phyloP scores from a whole-genome alignment of 768 basidiomycete species.

The Suillus subalutaceus region DNA sequence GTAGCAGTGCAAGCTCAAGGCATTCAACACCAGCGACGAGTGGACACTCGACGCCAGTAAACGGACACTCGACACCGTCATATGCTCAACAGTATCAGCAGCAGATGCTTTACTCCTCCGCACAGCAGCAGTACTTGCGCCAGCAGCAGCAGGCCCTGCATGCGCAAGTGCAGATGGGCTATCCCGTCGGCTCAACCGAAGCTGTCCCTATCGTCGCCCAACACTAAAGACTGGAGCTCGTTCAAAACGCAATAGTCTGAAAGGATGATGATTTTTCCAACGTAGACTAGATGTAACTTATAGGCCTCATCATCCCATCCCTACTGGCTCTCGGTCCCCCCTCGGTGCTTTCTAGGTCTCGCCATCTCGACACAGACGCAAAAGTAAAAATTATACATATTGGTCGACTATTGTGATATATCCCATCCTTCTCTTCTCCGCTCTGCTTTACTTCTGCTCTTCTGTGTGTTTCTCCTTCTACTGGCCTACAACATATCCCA shows the following conservation, averaged over 20 bases:
- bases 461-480: slow-evolving; percentile 11
- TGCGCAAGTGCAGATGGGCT: slow-evolving; percentile 31
- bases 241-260: neutral
- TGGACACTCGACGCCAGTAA: slow-evolving; percentile 36
- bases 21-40: slow-evolving; percentile 36
- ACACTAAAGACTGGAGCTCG: neutral
- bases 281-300: slow-evolving; percentile 10
- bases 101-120: slow-evolving; percentile 39
- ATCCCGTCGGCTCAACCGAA: slow-evolving; percentile 8
- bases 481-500: slow-evolving; percentile 37
- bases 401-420: slow-evolving; percentile 30
- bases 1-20: slow-evolving; percentile 32
- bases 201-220: slow-evolving; percentile 1
- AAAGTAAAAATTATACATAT: slow-evolving; percentile 43
- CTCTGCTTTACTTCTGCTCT: slow-evolving; percentile 18
- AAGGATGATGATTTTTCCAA: neutral
- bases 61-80: slow-evolving; percentile 32
- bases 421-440: slow-evolving; percentile 13
- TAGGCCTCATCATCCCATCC: neutral
- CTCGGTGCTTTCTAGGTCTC: neutral
- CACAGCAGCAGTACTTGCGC: slow-evolving; percentile 41
- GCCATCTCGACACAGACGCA: slow-evolving; percentile 10
- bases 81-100: slow-evolving; percentile 39
- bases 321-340: slow-evolving; percentile 22
- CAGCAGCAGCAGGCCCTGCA: slow-evolving; percentile 37